Evolutionary conservation across 2,329 filamentous ascomycete genomes (phyloP).

Genomic region (Penicillium sp.): DNA sequence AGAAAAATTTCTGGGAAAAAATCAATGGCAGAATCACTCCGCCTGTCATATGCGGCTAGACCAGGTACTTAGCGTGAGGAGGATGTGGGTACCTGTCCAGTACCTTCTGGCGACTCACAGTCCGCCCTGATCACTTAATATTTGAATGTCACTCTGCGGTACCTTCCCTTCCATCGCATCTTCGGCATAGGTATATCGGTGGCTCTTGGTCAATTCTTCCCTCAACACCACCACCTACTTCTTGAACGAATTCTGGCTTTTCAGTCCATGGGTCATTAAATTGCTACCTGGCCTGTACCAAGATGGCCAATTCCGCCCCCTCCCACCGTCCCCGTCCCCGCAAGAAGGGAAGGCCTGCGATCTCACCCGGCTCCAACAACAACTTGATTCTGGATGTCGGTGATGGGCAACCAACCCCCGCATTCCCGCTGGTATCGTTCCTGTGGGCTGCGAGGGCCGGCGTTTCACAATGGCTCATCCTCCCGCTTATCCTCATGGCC

Average conservation of each 20-base stretch:
- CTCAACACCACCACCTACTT: background rate
- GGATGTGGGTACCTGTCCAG: slow-evolving; percentile 23
- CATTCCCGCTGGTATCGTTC: slow-evolving; percentile 91
- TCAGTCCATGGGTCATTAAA: slow-evolving; percentile 28
- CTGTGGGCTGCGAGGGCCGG: slow-evolving; percentile 83
- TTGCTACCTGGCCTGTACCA: slow-evolving; percentile 13
- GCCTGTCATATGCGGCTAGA: slow-evolving; percentile 23
- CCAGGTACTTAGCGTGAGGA: slow-evolving; percentile 17
- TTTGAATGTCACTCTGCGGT: slow-evolving; percentile 13
- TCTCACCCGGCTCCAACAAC: slow-evolving; percentile 42
- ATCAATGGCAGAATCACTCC: slow-evolving; percentile 33
- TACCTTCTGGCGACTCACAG: slow-evolving; percentile 7
- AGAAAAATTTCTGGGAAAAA: slow-evolving; percentile 25
- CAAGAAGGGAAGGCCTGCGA: slow-evolving; percentile 46
- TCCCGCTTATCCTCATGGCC: slow-evolving; percentile 85
- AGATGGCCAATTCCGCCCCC: slow-evolving; percentile 32
- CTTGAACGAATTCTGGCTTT: background rate
- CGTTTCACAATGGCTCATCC: slow-evolving; percentile 87
- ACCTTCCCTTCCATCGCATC: background rate
- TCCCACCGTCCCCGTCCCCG: slow-evolving; percentile 44
- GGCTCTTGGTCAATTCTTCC: background rate
- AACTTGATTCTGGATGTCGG: slow-evolving; percentile 46
- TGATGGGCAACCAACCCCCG: slow-evolving; percentile 58
- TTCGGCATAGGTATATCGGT: background rate
- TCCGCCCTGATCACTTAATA: slow-evolving; percentile 1